phyloP scores from a whole-genome alignment of 306 rosid genomes.

The Acmispon strigosus region DNA sequence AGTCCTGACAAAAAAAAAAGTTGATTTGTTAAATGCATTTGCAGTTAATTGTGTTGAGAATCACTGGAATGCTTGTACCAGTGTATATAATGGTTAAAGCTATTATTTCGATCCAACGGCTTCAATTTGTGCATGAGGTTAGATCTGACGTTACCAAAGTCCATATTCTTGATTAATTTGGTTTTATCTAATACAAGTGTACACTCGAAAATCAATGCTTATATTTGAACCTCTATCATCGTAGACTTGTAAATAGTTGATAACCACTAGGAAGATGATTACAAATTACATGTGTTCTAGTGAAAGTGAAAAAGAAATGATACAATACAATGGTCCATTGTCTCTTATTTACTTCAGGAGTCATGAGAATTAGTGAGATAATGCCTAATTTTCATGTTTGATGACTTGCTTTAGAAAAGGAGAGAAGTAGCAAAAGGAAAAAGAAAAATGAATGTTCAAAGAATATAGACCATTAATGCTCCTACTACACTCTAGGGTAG shows the following conservation, averaged over 20 bases:
- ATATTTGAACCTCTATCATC: not conserved
- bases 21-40: not conserved
- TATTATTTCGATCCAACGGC: conserved; percentile 42
- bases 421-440: too few relatives aligned
- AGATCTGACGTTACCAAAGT: not conserved
- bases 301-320: too few relatives aligned
- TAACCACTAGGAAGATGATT: too few relatives aligned
- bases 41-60: conserved; percentile 57
- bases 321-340: too few relatives aligned
- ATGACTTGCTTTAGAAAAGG: too few relatives aligned
- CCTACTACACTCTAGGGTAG: not conserved
- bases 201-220: not conserved
- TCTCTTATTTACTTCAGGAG: too few relatives aligned
- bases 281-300: too few relatives aligned
- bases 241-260: not conserved
- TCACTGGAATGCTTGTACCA: conserved; percentile 56
- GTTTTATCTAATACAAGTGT: too few relatives aligned
- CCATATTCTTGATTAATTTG: not conserved
- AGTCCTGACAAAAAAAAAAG: not conserved
- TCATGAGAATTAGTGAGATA: too few relatives aligned
- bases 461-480: too few relatives aligned
- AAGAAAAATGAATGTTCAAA: too few relatives aligned
- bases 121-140: conserved; percentile 43
- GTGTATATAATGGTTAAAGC: conserved; percentile 52
- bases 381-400: too few relatives aligned